phyloP scores from a whole-genome alignment of 2,329 filamentous ascomycete genomes.

The Onygenales sp. region DNA sequence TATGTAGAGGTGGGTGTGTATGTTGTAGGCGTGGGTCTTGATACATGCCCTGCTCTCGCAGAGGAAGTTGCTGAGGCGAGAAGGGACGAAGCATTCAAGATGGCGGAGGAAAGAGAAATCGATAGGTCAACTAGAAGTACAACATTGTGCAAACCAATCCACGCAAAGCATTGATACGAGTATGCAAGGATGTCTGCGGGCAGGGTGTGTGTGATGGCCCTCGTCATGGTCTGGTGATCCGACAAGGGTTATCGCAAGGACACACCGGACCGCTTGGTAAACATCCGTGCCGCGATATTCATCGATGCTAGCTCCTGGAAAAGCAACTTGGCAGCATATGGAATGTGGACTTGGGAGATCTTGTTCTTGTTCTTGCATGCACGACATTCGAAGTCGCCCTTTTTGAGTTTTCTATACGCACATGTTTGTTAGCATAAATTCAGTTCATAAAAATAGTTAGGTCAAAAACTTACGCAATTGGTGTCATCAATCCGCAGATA shows the following conservation, averaged over 20 bases:
- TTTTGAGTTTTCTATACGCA: slow-evolving; percentile 67
- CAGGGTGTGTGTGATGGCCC: no score
- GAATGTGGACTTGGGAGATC: slow-evolving; percentile 95
- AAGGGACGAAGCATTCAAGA: slow-evolving; percentile 19
- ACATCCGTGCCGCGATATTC: slow-evolving; percentile 98
- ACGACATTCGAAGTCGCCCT: slow-evolving; percentile 91
- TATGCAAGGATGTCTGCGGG: no score
- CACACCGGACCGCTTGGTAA: slow-evolving; percentile 56
- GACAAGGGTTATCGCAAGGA: slow-evolving; percentile 25
- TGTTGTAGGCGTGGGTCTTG: neutral
- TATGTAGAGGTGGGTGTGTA: neutral
- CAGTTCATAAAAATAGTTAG: neutral
- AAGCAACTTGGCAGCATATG: slow-evolving; percentile 92
- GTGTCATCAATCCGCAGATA: slow-evolving; percentile 97
- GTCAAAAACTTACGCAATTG: slow-evolving; percentile 72
- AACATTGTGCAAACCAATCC: neutral
- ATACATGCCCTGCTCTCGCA: neutral
- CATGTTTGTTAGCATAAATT: slow-evolving; percentile 2
- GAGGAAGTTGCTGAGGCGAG: slow-evolving; percentile 3
- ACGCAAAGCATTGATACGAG: no score
- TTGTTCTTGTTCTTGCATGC: slow-evolving; percentile 99
- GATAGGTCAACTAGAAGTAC: slow-evolving; percentile 34
- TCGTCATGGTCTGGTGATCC: neutral
- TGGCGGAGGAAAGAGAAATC: slow-evolving; percentile 32
- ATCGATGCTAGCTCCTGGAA: slow-evolving; percentile 98